phyloP scores from a whole-genome alignment of 192 early-diverging fungal genomes.

The Backusella mclennaniae region DNA sequence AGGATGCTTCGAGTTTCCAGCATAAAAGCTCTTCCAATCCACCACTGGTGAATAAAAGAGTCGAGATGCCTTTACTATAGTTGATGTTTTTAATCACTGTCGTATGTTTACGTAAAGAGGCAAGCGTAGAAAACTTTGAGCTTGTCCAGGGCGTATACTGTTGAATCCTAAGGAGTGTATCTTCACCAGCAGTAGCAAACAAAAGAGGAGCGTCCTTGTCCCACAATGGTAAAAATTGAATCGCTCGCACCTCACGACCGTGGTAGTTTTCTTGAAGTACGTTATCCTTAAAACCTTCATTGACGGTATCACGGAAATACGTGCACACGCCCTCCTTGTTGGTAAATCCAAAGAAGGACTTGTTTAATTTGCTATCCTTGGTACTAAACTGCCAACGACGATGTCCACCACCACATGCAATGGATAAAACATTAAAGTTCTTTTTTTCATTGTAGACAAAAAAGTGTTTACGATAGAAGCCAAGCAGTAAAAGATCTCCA shows the following conservation, averaged over 20 bases:
- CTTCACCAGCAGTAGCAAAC: conserved; percentile 58
- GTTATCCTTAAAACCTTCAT: conserved; percentile 51
- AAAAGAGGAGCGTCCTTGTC: conserved; percentile 35
- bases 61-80: conserved; percentile 33
- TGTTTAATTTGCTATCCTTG: conserved; percentile 44
- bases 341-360: conserved; percentile 57
- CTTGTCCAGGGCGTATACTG: conserved; percentile 41
- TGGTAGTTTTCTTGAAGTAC: conserved; percentile 60
- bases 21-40: conserved; percentile 62
- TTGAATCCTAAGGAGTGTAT: conserved; percentile 50
- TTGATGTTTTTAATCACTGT: conserved; percentile 54
- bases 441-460: conserved; percentile 70
- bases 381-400: conserved; percentile 68
- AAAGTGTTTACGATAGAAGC: conserved; percentile 73
- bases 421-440: conserved; percentile 62
- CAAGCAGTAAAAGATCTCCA: conserved; percentile 55
- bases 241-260: conserved; percentile 60
- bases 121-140: conserved; percentile 13
- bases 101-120: conserved; percentile 45
- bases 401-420: conserved; percentile 74
- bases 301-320: conserved; percentile 41
- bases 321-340: conserved; percentile 52
- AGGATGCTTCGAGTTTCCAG: conserved; percentile 51
- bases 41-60: conserved; percentile 61
- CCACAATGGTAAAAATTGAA: conserved; percentile 36